These are phyloP conservation scores for Botrytis byssoidea DNA, from an alignment of 2,329 filamentous ascomycete species.

Conservation along the genomic window DNA sequence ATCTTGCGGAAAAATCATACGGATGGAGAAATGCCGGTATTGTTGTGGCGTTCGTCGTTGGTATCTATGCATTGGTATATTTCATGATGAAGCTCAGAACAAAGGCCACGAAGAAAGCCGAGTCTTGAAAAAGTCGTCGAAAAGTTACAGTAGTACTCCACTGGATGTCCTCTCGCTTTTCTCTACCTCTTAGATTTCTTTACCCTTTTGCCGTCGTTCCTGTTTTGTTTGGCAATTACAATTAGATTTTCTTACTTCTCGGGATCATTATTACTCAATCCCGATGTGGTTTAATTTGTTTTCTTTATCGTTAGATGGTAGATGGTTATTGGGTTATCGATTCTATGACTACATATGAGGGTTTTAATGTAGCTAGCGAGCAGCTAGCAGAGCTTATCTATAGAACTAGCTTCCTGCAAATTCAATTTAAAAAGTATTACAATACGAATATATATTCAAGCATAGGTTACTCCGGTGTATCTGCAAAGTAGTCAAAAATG, in stretches of 20 bases:
- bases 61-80: conserved; percentile 45
- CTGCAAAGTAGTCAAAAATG: neutral
- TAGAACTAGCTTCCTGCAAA: neutral
- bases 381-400: neutral
- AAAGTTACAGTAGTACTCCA: neutral
- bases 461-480: neutral
- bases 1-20: conserved; percentile 59
- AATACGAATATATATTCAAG: neutral
- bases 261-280: neutral
- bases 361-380: neutral
- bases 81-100: conserved; percentile 50
- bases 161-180: neutral
- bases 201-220: neutral
- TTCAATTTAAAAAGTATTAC: neutral
- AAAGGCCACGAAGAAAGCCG: conserved; percentile 47
- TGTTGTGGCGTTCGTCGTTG: conserved; percentile 45
- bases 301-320: neutral
- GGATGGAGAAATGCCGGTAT: conserved; percentile 65
- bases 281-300: neutral
- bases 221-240: neutral
- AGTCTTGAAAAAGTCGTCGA: neutral
- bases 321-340: neutral
- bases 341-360: neutral
- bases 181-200: neutral
- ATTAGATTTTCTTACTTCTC: neutral